These are phyloP conservation scores for Bondarzewia mesenterica DNA, from an alignment of 1,284 basidiomycete genomes.

Conservation along the genomic window DNA sequence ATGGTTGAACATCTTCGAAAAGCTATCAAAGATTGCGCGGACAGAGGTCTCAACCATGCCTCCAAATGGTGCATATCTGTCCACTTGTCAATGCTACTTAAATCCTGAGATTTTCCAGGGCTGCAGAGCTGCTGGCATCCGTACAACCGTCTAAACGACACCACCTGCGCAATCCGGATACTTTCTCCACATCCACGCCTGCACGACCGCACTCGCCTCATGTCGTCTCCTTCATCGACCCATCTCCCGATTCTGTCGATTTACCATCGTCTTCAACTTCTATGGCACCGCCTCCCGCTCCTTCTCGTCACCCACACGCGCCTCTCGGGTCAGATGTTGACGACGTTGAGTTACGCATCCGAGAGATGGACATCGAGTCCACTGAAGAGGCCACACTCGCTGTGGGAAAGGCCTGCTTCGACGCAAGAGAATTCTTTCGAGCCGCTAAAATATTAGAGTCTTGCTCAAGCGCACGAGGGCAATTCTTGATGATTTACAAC, in stretches of 20 bases:
- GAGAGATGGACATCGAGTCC: conserved; percentile 43
- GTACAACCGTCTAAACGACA: conserved; percentile 41
- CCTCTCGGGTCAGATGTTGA: conserved; percentile 15
- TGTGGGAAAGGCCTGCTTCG: conserved; percentile 71
- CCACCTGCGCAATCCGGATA: conserved; percentile 14
- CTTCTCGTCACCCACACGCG: conserved; percentile 18
- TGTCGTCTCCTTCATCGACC: background rate
- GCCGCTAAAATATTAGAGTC: conserved; percentile 58
- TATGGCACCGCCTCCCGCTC: conserved; percentile 8
- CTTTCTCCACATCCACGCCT: conserved; percentile 44
- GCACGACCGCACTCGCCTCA: conserved; percentile 21
- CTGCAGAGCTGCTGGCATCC: conserved; percentile 64
- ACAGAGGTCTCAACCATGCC: conserved; percentile 33
- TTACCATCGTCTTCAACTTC: background rate
- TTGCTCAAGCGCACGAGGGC: conserved; percentile 63
- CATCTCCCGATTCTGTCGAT: background rate
- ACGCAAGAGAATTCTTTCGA: conserved; percentile 75
- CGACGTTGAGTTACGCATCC: conserved; percentile 13
- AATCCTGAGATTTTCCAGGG: conserved; percentile 35
- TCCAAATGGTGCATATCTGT: conserved; percentile 60
- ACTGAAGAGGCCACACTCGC: conserved; percentile 63
- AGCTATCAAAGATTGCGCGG: conserved; percentile 42
- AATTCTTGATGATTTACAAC: conserved; percentile 77
- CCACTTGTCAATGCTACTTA: conserved; percentile 1
- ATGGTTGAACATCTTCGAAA: conserved; percentile 38